Evolutionary conservation across 177 flowering plant genomes (phyloP).

Genomic region (Telopea speciosissima): DNA sequence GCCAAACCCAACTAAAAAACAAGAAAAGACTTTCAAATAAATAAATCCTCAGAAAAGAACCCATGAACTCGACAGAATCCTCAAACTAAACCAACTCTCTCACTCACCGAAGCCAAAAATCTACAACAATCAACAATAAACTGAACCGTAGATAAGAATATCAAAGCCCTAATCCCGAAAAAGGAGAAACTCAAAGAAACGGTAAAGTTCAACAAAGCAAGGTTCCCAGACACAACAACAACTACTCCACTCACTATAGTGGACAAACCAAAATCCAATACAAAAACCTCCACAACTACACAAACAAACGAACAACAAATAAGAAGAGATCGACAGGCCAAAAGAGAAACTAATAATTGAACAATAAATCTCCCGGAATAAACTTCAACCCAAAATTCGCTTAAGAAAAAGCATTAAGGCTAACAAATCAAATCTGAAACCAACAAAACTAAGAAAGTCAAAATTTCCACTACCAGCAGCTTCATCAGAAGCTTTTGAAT

Average conservation of each 20-base stretch:
- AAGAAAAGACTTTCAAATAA: no score
- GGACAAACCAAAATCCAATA: neutral
- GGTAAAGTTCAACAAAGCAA: neutral
- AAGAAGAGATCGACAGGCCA: neutral
- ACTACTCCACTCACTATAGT: neutral
- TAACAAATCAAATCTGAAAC: neutral
- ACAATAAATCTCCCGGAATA: neutral
- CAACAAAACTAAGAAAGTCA: neutral
- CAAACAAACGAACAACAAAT: neutral
- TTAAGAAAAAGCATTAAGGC: neutral
- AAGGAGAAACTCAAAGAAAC: no score
- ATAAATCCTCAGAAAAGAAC: neutral
- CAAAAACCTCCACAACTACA: neutral
- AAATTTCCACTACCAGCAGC: neutral
- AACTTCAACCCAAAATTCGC: neutral
- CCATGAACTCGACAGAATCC: neutral
- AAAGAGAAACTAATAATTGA: neutral
- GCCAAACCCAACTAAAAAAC: neutral
- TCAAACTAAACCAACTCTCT: neutral
- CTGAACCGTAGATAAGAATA: neutral
- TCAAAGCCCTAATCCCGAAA: slow-evolving; percentile 4
- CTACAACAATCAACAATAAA: neutral
- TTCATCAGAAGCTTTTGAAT: neutral
- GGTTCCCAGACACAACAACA: neutral
- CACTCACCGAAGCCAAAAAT: neutral